These are phyloP conservation scores for Aureoboletus auriporus DNA, from an alignment of 768 basidiomycete species.

Conservation along the genomic window DNA sequence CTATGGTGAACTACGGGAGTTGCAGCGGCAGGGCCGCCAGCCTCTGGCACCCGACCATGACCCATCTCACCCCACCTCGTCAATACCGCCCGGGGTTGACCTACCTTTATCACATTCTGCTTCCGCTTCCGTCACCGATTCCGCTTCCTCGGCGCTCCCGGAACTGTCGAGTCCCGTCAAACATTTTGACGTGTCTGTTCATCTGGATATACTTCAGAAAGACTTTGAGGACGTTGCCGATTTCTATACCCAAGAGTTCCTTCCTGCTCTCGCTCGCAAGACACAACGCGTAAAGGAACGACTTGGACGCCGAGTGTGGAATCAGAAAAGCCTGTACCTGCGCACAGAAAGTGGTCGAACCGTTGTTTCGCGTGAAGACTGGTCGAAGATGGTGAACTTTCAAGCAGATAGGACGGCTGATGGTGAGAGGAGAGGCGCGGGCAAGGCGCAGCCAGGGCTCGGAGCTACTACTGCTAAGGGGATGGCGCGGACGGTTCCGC, in stretches of 20 bases:
- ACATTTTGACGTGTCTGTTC: constrained; percentile 48
- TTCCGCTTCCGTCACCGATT: neutral
- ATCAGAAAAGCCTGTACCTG: constrained; percentile 53
- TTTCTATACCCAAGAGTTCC: constrained; percentile 35
- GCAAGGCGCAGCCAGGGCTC: neutral
- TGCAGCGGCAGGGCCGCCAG: constrained; percentile 21
- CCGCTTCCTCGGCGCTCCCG: constrained; percentile 28
- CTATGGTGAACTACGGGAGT: constrained; percentile 34
- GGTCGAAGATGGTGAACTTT: constrained; percentile 52
- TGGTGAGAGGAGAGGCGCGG: neutral
- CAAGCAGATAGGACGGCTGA: constrained; percentile 7
- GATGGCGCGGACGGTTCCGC: constrained; percentile 4
- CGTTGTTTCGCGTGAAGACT: constrained; percentile 39
- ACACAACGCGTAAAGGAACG: constrained; percentile 67
- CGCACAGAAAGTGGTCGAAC: constrained; percentile 27
- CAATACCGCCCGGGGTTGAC: neutral
- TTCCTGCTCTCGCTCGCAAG: constrained; percentile 47
- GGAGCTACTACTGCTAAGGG: constrained; percentile 3
- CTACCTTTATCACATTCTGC: neutral
- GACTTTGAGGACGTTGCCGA: constrained; percentile 49
- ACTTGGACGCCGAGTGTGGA: constrained; percentile 76
- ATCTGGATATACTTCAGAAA: constrained; percentile 52
- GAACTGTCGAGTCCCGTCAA: constrained; percentile 19
- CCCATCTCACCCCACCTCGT: constrained; percentile 7
- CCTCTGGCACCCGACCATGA: constrained; percentile 19